Conservation (phyloP, 2,329 filamentous ascomycete genomes). For the Alternaria sp. region DNA sequence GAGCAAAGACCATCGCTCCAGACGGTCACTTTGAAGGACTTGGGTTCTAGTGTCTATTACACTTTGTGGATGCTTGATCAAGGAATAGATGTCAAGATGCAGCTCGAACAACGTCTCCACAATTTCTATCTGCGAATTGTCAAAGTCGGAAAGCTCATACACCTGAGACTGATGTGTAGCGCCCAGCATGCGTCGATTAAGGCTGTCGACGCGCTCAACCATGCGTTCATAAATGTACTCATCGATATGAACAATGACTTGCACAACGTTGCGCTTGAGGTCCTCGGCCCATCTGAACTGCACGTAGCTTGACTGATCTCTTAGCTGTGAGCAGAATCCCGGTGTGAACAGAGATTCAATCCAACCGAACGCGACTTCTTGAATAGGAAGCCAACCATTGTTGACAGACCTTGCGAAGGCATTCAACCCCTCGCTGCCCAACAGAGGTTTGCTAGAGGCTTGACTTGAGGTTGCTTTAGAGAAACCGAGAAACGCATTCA, state of each 20-base stretch:
- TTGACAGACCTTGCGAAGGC: constrained; percentile 59
- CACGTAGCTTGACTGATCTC: constrained; percentile 59
- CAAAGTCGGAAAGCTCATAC: constrained; percentile 37
- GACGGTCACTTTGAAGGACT: constrained; percentile 64
- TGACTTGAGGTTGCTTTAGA: constrained; percentile 58
- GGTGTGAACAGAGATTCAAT: constrained; percentile 61
- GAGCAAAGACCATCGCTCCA: constrained; percentile 68
- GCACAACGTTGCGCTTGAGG: constrained; percentile 64
- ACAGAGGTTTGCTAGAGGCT: constrained; percentile 48
- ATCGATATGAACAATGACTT: constrained; percentile 64
- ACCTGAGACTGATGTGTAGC: constrained; percentile 21
- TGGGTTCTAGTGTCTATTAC: constrained; percentile 63
- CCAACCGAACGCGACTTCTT: constrained; percentile 65
- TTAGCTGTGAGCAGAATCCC: constrained; percentile 32
- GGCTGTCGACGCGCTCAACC: constrained; percentile 41
- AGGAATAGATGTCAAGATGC: constrained; percentile 71
- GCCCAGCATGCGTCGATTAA: constrained; percentile 42
- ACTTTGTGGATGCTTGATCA: constrained; percentile 69
- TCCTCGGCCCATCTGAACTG: constrained; percentile 63
- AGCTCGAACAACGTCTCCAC: constrained; percentile 71
- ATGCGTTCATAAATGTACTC: constrained; percentile 60
- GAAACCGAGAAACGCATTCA: constrained; percentile 66
- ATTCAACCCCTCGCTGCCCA: constrained; percentile 52
- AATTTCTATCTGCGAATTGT: constrained; percentile 60
- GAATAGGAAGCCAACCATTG: constrained; percentile 55